A percentile compares a stretch with the other conserved stretches of the same genome.
phyloP scores from a whole-genome alignment of 331 rosid species.

The Pyracantha coccinea region DNA sequence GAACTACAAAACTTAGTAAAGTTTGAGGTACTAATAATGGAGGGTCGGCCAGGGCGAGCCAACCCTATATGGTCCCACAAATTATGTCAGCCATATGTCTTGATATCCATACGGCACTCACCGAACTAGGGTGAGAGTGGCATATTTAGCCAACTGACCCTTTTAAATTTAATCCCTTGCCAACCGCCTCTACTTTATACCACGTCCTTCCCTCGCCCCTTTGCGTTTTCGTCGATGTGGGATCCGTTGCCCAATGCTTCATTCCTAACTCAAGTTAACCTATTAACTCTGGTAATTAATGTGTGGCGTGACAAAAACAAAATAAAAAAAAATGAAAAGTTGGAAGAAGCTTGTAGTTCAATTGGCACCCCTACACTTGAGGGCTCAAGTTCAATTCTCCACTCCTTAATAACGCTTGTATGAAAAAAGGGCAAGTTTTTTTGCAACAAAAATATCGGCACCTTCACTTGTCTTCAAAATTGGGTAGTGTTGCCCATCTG shows the following conservation, averaged over 20 bases:
- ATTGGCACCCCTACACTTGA: too few species aligned
- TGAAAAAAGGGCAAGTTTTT: too few species aligned
- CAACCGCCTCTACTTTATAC: not conserved
- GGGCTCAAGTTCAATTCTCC: not conserved
- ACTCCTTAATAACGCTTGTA: too few species aligned
- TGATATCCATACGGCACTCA: constrained; percentile 87
- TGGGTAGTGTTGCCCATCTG: too few species aligned
- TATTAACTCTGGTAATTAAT: too few species aligned
- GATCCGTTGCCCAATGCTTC: not conserved
- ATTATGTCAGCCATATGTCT: constrained; percentile 97
- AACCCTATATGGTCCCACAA: constrained; percentile 54
- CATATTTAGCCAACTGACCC: constrained; percentile 91
- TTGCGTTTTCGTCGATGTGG: constrained; percentile 22
- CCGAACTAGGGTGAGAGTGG: constrained; percentile 42
- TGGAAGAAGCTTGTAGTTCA: too few species aligned
- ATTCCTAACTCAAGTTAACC: too few species aligned
- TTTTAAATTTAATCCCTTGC: fast-evolving
- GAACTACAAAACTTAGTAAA: too few species aligned
- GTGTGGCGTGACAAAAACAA: too few species aligned
- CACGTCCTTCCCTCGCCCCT: not conserved
- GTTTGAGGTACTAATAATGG: not conserved
- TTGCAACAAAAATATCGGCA: too few species aligned
- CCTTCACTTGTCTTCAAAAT: too few species aligned
- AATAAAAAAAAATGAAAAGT: too few species aligned
- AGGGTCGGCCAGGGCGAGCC: constrained; percentile 63